Evolutionary conservation across 495 filamentous ascomycete species (phyloP).

Genomic region (Podospora fimiseda): DNA sequence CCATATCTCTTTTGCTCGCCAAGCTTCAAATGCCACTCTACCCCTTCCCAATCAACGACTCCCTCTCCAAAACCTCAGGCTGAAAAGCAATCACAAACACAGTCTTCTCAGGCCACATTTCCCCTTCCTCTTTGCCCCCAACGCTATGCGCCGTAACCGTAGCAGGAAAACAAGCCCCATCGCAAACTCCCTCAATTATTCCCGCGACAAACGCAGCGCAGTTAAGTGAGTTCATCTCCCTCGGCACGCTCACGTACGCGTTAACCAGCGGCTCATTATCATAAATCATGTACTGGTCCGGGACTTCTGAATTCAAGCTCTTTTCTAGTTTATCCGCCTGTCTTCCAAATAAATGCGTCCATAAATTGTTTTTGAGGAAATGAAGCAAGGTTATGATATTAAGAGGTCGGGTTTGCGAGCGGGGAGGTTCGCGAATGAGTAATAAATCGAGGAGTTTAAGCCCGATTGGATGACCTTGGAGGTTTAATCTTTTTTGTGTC

Average conservation of each 20-base stretch:
- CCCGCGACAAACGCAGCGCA: slow-evolving; percentile 95
- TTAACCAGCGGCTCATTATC: slow-evolving; percentile 97
- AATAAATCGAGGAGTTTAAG: slow-evolving; percentile 92
- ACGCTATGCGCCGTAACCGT: slow-evolving; percentile 88
- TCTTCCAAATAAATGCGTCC: slow-evolving; percentile 85
- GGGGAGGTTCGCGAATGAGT: slow-evolving; percentile 67
- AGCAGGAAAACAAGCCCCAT: slow-evolving; percentile 81
- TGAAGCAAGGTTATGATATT: slow-evolving; percentile 89
- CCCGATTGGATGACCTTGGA: slow-evolving; percentile 91
- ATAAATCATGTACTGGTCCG: slow-evolving; percentile 95
- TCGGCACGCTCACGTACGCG: slow-evolving; percentile 82
- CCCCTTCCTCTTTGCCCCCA: slow-evolving; percentile 62
- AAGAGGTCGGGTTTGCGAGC: slow-evolving; percentile 67
- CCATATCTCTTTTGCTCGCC: too few relatives aligned
- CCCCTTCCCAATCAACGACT: slow-evolving; percentile 54
- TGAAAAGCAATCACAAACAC: slow-evolving; percentile 92
- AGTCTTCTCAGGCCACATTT: slow-evolving; percentile 91
- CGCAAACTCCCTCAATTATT: slow-evolving; percentile 91
- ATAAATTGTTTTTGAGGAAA: slow-evolving; percentile 85
- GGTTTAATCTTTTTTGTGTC: slow-evolving; percentile 61
- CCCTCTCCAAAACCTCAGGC: slow-evolving; percentile 81
- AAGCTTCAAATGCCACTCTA: slow-evolving; percentile 4
- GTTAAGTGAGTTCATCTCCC: slow-evolving; percentile 93
- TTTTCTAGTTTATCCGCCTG: slow-evolving; percentile 89
- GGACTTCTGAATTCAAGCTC: slow-evolving; percentile 66